Base-by-base conservation (phyloP, 805 yeast genomes). In the Barnettozyma siamensis region DNA sequence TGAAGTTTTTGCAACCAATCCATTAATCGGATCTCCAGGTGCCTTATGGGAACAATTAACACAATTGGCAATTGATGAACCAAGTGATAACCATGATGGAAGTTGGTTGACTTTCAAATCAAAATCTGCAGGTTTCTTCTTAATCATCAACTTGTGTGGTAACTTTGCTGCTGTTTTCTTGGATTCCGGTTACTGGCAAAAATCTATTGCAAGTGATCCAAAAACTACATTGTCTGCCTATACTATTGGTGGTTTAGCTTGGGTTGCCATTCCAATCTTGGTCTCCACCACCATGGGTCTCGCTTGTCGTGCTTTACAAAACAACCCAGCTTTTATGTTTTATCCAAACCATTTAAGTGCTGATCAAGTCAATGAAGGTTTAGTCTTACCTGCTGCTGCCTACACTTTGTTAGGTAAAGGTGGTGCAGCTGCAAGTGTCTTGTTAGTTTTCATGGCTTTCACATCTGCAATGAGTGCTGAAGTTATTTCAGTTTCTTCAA, bases 381-480 rank as follows among this genome's bases (percentile, higher is more conserved):
- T 88, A 44, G 88, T 78, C 9, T 66, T 83, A 42, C 74, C 74
- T 17, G 63, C 69, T 18, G 70, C 95, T 31, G 94, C 96, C 1
- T 83, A 78, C 32, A 87, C 95, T 0, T 65, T 88, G 32, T 69
- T 88, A 64, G 96, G 96, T 39, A 81, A 72, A 48, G 86, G 91
- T 53, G 97, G 96, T 47, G 95, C 94, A 5, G 89, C 78, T 36
- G 89, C 89, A 28, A 74, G 88, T 9, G 70, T 88, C 48, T 60
- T 88, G 27, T 65, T 88, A 69, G 76, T 88, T 10, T 88, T 88
- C 63, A 84, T 87, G 89, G 95, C 96, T 20, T 91, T 84, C 33
- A 88, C 96, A 0, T 83, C 94, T 36, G 95, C 96, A 20, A 78
- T 86, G 75, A 84, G 95, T 26, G 91, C 96, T 30, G 96, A 88